Evolutionary conservation across 441 rosid genomes (phyloP), one percentile per base, ranked within the genome.

Genomic region (Monsonia emarginata): DNA sequence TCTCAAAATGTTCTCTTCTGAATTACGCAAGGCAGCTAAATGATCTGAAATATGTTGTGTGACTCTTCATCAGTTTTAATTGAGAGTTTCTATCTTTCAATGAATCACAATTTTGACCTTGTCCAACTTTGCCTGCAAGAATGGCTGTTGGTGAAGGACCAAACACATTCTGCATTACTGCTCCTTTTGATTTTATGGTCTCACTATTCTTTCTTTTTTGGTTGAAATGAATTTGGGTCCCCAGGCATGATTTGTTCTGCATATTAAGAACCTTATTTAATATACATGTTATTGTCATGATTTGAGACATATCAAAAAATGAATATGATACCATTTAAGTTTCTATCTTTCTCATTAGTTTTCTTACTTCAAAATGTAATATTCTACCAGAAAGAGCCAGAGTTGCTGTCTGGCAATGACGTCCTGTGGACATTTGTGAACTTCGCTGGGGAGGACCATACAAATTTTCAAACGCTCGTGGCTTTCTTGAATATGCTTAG

Each of bases 391-490:
- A 93, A 87, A 66, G 98, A 93, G 79, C 89, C 95, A 1, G 97
- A 90, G 81, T 82, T 93, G 59, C 77, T 93, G 72, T 81, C 90
- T 72, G 93, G 93, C 78, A 90, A 93, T 80, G 98, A 93, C 77
- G 91, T 87, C 76, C 78, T 94, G 75, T 94, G 98, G 98, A 94
- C 96, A 26, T 94, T 94, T 78, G 96, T 94, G 75, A 87, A 83
- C 78, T 94, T 94, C 82, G 97, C 97, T 60, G 98, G 98, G 70
- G 98, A 94, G 75, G 98, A 94, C 75, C 98, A 94, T 81, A 87
- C 96, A 32, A 94, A 89, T 76, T 83, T 90, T 74, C 87, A 90
- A 78, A 94, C 98, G 10, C 95, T 90, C 18, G 98, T 85, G 78
- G 96, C 97, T 68, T 93, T 93, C 85, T 81, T 93, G 77, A 88